Percentiles rank a stretch among this genome's conserved stretches.
Conservation (phyloP, 2,329 filamentous ascomycete genomes). For the Penicillium capsulatum region DNA sequence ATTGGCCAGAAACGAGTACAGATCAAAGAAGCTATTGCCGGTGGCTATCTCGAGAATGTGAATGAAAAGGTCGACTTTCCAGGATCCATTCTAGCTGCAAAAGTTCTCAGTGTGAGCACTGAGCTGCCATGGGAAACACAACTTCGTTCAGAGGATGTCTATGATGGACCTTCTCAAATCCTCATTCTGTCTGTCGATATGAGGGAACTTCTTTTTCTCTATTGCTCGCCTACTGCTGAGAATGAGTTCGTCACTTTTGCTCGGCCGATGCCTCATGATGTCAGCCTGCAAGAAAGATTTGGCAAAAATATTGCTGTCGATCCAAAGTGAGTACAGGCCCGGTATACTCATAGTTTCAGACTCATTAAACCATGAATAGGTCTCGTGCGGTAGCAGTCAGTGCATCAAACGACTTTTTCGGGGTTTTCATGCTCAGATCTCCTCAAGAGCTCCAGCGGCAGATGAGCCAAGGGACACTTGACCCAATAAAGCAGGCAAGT, state of each 20-base stretch:
- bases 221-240: conserved; percentile 49
- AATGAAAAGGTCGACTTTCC: conserved; percentile 74
- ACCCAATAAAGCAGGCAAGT: conserved; percentile 57
- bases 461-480: conserved; percentile 49
- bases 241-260: conserved; percentile 60
- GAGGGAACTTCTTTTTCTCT: conserved; percentile 72
- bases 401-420: conserved; percentile 65
- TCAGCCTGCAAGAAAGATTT: conserved; percentile 52
- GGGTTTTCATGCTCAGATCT: conserved; percentile 65
- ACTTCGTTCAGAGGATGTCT: conserved; percentile 21
- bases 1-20: conserved; percentile 79
- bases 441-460: conserved; percentile 50
- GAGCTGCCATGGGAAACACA: conserved; percentile 36
- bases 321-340: conserved; percentile 55
- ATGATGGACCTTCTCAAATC: conserved; percentile 58
- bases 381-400: conserved; percentile 62
- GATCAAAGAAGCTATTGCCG: conserved; percentile 65
- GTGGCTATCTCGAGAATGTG: conserved; percentile 69
- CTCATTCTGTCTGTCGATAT: conserved; percentile 72
- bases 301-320: conserved; percentile 71
- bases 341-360: conserved; percentile 9
- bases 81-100: conserved; percentile 71
- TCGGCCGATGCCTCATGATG: conserved; percentile 56
- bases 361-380: conserved; percentile 22
- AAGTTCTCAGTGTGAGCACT: conserved; percentile 62